Evolutionary conservation across 2,329 filamentous ascomycete genomes (phyloP).

Genomic region (Pseudocercospora vitis): DNA sequence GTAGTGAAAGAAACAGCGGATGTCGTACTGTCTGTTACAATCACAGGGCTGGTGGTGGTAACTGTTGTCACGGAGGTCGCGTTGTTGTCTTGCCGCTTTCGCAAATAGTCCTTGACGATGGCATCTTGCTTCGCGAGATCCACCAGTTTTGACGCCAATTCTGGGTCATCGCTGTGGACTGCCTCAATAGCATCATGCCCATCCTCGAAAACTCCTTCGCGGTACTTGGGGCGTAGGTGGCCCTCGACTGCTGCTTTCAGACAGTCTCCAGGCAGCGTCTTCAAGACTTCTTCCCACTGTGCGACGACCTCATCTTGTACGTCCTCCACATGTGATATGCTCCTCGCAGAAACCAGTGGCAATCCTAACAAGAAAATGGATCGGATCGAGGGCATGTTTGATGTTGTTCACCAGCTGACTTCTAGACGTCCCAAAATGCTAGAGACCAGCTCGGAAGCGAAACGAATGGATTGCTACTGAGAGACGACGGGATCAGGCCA

Average conservation of each 20-base stretch:
- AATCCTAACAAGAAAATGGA: slow-evolving; percentile 42
- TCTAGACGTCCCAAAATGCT: not conserved
- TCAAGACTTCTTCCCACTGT: slow-evolving; percentile 57
- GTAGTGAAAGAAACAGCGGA: slow-evolving; percentile 27
- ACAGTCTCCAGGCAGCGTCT: slow-evolving; percentile 58
- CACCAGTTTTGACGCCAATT: slow-evolving; percentile 62
- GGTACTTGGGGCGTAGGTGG: slow-evolving; percentile 62
- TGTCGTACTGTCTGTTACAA: slow-evolving; percentile 32
- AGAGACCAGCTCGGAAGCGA: slow-evolving; percentile 23
- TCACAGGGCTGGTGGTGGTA: slow-evolving; percentile 23
- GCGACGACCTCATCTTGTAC: slow-evolving; percentile 25
- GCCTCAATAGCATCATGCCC: slow-evolving; percentile 64
- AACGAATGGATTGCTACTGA: not conserved
- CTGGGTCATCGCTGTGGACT: slow-evolving; percentile 61
- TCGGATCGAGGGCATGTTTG: slow-evolving; percentile 43
- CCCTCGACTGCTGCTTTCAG: slow-evolving; percentile 67
- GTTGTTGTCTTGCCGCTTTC: slow-evolving; percentile 41
- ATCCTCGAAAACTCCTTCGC: slow-evolving; percentile 67
- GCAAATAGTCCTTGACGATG: slow-evolving; percentile 41
- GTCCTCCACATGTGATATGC: slow-evolving; percentile 24
- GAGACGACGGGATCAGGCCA: not conserved
- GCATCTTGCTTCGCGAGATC: slow-evolving; percentile 58
- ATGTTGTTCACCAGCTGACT: not conserved
- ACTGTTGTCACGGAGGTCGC: slow-evolving; percentile 27
- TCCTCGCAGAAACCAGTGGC: slow-evolving; percentile 38